A percentile compares a stretch with the other conserved stretches of the same genome.
phyloP scores from a whole-genome alignment of 345 rosid species.

The Eucalyptus curtisii region DNA sequence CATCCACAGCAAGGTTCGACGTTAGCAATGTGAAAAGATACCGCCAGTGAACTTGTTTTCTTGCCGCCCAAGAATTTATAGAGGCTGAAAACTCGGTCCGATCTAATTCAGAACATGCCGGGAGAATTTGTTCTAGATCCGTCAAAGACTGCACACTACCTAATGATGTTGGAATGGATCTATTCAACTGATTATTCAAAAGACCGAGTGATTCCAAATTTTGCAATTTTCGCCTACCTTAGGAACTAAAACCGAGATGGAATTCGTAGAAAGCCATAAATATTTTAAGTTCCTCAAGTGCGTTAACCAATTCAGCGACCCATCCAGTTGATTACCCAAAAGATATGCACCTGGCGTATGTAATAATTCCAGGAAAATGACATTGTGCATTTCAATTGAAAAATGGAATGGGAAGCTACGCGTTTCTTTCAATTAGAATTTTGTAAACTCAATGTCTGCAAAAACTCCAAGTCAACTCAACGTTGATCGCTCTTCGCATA shows the following conservation, averaged over 20 bases:
- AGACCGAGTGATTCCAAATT: background rate
- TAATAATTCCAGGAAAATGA: background rate
- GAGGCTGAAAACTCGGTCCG: too few species aligned
- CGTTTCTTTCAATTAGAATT: too few species aligned
- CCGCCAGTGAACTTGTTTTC: too few species aligned
- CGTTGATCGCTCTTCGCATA: background rate
- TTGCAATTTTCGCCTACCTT: background rate
- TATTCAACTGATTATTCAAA: too few species aligned
- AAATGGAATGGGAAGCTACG: background rate
- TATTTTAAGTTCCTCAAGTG: background rate
- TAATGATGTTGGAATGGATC: too few species aligned
- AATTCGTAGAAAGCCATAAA: background rate
- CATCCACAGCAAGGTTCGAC: too few species aligned
- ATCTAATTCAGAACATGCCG: too few species aligned
- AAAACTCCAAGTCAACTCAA: background rate
- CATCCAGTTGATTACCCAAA: background rate
- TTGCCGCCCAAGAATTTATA: too few species aligned
- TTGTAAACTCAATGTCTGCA: background rate
- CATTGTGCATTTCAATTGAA: background rate
- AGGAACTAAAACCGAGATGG: background rate
- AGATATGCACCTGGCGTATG: too few species aligned
- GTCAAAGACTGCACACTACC: too few species aligned
- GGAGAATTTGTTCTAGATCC: too few species aligned
- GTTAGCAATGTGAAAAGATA: too few species aligned
- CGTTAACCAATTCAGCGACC: background rate